Percentiles rank a stretch among this genome's conserved stretches.
Evolutionary conservation across 805 yeast genomes (phyloP).

Genomic region (Ogataea pignaliae): DNA sequence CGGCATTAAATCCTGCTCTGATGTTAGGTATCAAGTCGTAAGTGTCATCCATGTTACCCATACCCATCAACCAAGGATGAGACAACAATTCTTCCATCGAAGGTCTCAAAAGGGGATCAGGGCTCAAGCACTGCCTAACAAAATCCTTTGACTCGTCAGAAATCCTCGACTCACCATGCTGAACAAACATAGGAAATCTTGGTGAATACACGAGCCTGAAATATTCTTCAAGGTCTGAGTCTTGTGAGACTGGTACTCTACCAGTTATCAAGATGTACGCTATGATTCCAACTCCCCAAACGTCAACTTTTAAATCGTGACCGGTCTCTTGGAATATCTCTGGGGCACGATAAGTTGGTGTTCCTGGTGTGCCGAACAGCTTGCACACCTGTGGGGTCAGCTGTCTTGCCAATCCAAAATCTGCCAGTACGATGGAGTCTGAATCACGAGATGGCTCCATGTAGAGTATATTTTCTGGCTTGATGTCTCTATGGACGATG

Average conservation of each 20-base stretch:
- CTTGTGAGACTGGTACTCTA: slow-evolving; percentile 43
- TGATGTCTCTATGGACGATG: slow-evolving; percentile 71
- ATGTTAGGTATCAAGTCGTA: slow-evolving; percentile 72
- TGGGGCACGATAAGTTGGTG: slow-evolving; percentile 93
- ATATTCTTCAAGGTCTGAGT: slow-evolving; percentile 5
- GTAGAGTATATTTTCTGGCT: slow-evolving; percentile 72
- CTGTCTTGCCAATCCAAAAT: slow-evolving; percentile 85
- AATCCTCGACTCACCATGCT: slow-evolving; percentile 23
- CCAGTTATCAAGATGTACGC: slow-evolving; percentile 17
- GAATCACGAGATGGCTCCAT: slow-evolving; percentile 36
- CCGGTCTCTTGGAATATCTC: slow-evolving; percentile 63
- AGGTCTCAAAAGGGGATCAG: slow-evolving; percentile 57
- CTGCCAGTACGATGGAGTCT: slow-evolving; percentile 76
- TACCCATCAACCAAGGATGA: slow-evolving; percentile 83
- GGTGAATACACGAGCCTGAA: slow-evolving; percentile 5
- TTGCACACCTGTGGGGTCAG: slow-evolving; percentile 25
- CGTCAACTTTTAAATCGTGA: slow-evolving; percentile 30
- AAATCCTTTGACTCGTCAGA: slow-evolving; percentile 73
- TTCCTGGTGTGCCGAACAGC: slow-evolving; percentile 41
- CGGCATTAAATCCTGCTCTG: slow-evolving; percentile 69
- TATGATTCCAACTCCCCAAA: slow-evolving; percentile 23
- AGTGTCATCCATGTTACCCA: slow-evolving; percentile 43
- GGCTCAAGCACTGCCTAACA: slow-evolving; percentile 58
- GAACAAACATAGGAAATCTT: slow-evolving; percentile 5
- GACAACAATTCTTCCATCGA: slow-evolving; percentile 55